Evolutionary conservation across 148 eudicot species (phyloP), one percentile per base, ranked within the genome.

Genomic region (Nyssa sinensis): DNA sequence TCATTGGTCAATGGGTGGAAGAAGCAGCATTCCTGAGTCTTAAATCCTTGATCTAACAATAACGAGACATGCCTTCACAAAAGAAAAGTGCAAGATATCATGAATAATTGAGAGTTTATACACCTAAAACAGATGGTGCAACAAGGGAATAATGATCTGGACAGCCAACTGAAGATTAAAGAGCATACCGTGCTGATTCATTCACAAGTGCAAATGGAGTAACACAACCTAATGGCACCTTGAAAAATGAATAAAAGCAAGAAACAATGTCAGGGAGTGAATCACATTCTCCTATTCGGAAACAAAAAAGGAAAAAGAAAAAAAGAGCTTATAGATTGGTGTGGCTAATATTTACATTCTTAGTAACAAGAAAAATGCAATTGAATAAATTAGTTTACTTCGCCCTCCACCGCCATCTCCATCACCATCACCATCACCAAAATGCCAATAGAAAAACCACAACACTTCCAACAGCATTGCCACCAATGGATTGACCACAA

Each of bases 201-300:
- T 94, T 92, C 70, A 92, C 84, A 62, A 88, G 70, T 55, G 93
- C 92, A 76, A 94, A 92, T 37, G 98, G 98, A 73, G 98, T 94
- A 78, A 94, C 98, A 88, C 96, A 90, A 55, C 98, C 97, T 69
- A 92, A 57, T 62, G 98, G 96, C 69, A 94, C 98, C 98, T 94
- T 64, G 44, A 69, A 53, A 69, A 66, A 37, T 37, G 68, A 77
- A 70, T 39, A 25, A 75, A 80, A 80, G 63, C 49, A 78, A 81
- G 55, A 41, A 69, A 62, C 5, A 17, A 7, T 5, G 64, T 79
- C 63, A 81, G 44, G 14, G 58, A 77, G 41, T 64, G 30, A 24
- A 69, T 9, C 51, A 19, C 30, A 67, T 3, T 37, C 44, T 3
- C 4, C 4, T 37, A 37, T 37, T 3, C 44, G 44, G n/a, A n/a